Evolutionary conservation across 176 grass and related monocot species (phyloP).

Genomic region (Microstegium vimineum): DNA sequence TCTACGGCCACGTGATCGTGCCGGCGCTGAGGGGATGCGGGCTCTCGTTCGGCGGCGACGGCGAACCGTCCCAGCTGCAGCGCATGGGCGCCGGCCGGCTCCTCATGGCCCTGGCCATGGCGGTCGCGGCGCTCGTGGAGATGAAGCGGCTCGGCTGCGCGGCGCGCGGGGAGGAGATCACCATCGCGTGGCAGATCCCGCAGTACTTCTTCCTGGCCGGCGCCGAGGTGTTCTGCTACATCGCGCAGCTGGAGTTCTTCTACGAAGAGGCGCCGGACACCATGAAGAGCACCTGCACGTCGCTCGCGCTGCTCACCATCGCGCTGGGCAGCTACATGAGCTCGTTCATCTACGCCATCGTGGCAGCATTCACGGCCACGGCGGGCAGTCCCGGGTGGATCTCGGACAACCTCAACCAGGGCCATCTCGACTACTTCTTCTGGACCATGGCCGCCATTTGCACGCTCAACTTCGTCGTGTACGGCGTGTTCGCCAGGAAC

Average conservation of each 20-base stretch:
- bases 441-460: conserved; percentile 53
- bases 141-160: conserved; percentile 44
- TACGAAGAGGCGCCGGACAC: conserved; percentile 69
- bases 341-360: conserved; percentile 58
- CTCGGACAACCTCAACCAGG: conserved; percentile 66
- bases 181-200: conserved; percentile 65
- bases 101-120: conserved; percentile 53
- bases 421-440: conserved; percentile 85
- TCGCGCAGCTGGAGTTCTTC: conserved; percentile 84
- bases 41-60: not conserved
- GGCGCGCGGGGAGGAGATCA: conserved; percentile 23
- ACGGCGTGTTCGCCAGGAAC: conserved; percentile 49
- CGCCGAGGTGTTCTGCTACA: conserved; percentile 61
- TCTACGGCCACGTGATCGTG: not conserved
- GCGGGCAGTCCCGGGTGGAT: conserved; percentile 59
- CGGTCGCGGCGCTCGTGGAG: conserved; percentile 47
- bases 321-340: conserved; percentile 74
- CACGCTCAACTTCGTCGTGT: conserved; percentile 59
- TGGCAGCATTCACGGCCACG: conserved; percentile 40
- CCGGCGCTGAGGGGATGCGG: not conserved
- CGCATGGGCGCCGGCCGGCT: conserved; percentile 63
- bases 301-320: conserved; percentile 67
- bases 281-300: conserved; percentile 87
- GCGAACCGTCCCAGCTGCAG: conserved; percentile 59
- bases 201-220: conserved; percentile 67